phyloP scores from a whole-genome alignment of 176 grass and related monocot genomes.

The Thinopyrum elongatum region DNA sequence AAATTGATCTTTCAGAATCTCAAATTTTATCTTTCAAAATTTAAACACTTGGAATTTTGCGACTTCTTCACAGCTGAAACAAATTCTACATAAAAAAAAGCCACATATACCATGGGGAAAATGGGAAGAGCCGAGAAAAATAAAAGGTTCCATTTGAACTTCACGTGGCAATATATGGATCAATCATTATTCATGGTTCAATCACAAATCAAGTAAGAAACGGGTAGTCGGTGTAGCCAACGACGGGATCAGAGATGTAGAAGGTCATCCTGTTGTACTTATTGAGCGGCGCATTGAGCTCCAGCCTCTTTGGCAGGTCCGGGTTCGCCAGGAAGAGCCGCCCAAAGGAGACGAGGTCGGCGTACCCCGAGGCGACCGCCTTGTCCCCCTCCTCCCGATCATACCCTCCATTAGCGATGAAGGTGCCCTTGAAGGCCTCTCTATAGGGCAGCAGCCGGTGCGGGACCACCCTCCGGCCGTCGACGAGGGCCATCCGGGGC shows the following conservation, averaged over 20 bases:
- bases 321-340: slow-evolving; percentile 19
- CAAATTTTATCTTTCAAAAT: no score
- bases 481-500: background rate
- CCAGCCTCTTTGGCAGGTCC: background rate
- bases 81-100: no score
- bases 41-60: no score
- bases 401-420: slow-evolving; percentile 1
- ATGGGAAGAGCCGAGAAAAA: no score
- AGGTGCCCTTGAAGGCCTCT: background rate
- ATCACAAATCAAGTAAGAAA: background rate
- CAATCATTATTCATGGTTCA: no score
- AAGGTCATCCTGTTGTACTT: slow-evolving; percentile 21
- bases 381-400: slow-evolving; percentile 8
- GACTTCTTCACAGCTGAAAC: no score
- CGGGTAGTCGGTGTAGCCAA: slow-evolving; percentile 27
- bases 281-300: background rate
- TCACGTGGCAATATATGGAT: no score
- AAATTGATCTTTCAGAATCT: no score
- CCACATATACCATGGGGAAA: no score
- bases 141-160: no score
- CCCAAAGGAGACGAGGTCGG: background rate
- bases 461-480: background rate
- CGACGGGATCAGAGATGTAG: slow-evolving; percentile 6
- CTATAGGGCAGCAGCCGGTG: background rate
- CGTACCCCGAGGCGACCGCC: background rate